Conservation (phyloP, 768 basidiomycete genomes). For the Hypholoma fasciculare region DNA sequence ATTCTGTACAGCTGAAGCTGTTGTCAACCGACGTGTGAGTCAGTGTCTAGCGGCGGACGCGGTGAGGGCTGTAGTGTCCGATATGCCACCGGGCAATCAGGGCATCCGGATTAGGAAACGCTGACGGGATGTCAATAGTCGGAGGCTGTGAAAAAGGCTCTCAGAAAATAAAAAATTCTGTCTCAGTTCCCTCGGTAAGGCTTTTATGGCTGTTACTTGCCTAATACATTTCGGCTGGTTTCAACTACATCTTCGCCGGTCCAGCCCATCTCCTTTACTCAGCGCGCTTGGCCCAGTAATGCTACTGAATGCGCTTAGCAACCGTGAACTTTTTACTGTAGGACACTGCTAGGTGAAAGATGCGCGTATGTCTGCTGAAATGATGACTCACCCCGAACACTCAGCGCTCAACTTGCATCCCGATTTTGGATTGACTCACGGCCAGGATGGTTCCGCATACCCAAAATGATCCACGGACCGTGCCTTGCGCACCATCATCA, state of each 20-base stretch:
- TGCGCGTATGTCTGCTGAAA: slow-evolving; percentile 15
- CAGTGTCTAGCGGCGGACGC: background rate
- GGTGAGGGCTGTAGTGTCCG: slow-evolving; percentile 1
- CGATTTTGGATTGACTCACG: slow-evolving; percentile 30
- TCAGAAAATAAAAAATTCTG: slow-evolving; percentile 4
- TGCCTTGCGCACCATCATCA: slow-evolving; percentile 28
- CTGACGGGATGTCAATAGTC: slow-evolving; percentile 7
- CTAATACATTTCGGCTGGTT: slow-evolving; percentile 14
- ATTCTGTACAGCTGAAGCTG: background rate
- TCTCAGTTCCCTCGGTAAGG: slow-evolving; percentile 9
- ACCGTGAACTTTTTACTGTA: background rate
- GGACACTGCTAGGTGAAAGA: background rate
- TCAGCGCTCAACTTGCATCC: slow-evolving; percentile 19
- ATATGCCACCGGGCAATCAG: slow-evolving; percentile 1
- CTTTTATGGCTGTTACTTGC: slow-evolving; percentile 14
- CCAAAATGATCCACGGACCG: slow-evolving; percentile 35
- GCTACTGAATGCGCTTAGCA: background rate
- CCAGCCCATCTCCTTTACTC: slow-evolving; percentile 12
- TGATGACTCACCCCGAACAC: slow-evolving; percentile 28
- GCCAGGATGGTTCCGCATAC: slow-evolving; percentile 31
- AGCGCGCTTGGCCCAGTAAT: background rate
- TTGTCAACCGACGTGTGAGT: background rate
- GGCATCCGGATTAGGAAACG: slow-evolving; percentile 3
- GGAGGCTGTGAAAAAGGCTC: slow-evolving; percentile 16
- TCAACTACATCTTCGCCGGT: slow-evolving; percentile 14